Evolutionary conservation across 164 flowering plant species (phyloP), one percentile per base, ranked within the genome.

Genomic region (Sextonia rubra): DNA sequence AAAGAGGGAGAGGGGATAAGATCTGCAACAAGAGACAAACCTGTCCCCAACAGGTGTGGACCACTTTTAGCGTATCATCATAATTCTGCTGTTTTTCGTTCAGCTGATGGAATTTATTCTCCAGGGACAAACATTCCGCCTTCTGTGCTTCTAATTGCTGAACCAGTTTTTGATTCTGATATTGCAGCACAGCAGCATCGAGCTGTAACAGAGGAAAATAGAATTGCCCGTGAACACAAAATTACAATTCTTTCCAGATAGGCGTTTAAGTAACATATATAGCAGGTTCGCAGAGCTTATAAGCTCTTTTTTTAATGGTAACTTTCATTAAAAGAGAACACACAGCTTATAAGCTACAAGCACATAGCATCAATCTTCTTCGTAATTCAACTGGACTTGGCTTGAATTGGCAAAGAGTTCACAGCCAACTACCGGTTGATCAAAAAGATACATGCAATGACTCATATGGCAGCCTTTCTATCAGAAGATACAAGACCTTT

Each of bases 131-230:
- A 73, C 73, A 79, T 78, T 93, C 98, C 67, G 80, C 77, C 81
- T 86, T 91, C 79, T 91, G 97, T 64, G 85, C 84, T 80, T 93
- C 99, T 71, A 95, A 73, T 79, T 91, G 91, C 80, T 89, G 93
- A 55, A 77, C 47, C 68, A 95, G 94, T 85, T 91, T 93, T 76
- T 88, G 90, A 81, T 95, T 95, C 79, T 91, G 93, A 75, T 75
- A 93, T 65, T 87, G 86, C 64, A 95, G 93, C 60, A 95, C 94
- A 66, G 89, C 82, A 47, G 89, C 80, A 74, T 91, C 92, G 76
- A 89, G 87, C 99, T 95, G 73, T 71, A 80, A 12, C 64, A 74
- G 64, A 55, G 17, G 26, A 71, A 32, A 69, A 68, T 6, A 49
- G 18, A 32, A 72, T 76, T 52, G 3, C 17, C 58, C 14, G n/a